Evolutionary conservation across 352 stramenopile species (phyloP).

Genomic region (Thalassiosira livingstoniorum): DNA sequence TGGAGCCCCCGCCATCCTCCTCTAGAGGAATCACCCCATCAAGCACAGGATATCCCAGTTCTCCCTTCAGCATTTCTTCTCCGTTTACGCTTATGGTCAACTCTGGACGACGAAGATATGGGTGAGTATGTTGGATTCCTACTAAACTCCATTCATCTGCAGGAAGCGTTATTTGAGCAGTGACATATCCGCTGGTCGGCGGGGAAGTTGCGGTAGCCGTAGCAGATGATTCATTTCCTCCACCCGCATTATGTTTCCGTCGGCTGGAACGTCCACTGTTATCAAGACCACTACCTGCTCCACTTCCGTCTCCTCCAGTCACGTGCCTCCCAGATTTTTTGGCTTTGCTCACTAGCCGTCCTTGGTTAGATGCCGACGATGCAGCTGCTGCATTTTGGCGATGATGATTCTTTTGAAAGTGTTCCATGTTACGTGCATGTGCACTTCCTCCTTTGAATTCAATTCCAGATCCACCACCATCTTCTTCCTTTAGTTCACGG

Average conservation of each 20-base stretch:
- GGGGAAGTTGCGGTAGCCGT: neutral
- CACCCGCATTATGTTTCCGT: neutral
- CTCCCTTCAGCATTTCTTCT: conserved; percentile 66
- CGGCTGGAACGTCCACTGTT: neutral
- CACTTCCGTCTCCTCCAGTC: neutral
- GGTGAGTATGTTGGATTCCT: conserved; percentile 80
- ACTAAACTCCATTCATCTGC: conserved; percentile 80
- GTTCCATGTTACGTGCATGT: conserved; percentile 51
- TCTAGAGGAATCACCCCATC: conserved; percentile 32
- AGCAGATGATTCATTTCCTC: conserved; percentile 1
- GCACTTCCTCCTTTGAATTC: conserved; percentile 21
- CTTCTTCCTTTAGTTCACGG: neutral
- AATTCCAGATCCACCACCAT: neutral
- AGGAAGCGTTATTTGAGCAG: conserved; percentile 50
- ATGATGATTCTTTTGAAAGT: conserved; percentile 43
- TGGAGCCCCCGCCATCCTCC: neutral
- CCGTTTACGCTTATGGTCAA: conserved; percentile 82
- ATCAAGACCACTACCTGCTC: no score
- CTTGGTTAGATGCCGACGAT: conserved; percentile 3
- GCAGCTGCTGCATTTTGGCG: conserved; percentile 8
- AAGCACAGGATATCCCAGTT: conserved; percentile 77
- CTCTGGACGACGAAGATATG: conserved; percentile 82
- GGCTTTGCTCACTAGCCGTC: conserved; percentile 18
- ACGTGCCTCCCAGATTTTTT: conserved; percentile 7
- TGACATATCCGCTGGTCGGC: conserved; percentile 35